These are phyloP conservation scores for Trichoderma asperellum DNA, from an alignment of 2,329 filamentous ascomycete genomes.

Conservation along the genomic window DNA sequence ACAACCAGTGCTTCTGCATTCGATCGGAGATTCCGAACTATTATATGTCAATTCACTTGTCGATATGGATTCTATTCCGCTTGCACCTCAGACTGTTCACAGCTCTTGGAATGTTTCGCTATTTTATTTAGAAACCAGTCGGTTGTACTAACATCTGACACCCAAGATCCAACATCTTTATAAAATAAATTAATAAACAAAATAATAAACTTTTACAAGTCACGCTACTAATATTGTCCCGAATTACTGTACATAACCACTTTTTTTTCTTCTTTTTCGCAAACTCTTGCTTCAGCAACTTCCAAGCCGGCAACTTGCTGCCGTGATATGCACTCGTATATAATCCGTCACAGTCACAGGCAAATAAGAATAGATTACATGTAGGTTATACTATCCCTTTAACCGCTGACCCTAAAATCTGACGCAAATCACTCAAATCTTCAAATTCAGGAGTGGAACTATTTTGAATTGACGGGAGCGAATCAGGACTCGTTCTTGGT, in stretches of 20 bases:
- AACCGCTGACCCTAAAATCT: slow-evolving; percentile 23
- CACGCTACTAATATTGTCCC: background rate
- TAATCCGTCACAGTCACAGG: background rate
- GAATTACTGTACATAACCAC: no score
- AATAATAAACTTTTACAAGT: background rate
- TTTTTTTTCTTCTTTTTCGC: background rate
- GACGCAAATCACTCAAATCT: background rate
- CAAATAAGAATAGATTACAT: background rate
- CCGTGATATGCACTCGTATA: background rate
- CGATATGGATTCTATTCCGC: background rate
- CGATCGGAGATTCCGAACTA: background rate
- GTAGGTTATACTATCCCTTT: background rate
- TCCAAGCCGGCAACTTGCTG: background rate
- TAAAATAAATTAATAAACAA: background rate
- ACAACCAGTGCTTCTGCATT: background rate
- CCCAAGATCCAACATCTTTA: background rate
- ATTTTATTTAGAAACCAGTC: background rate
- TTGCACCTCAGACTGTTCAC: background rate
- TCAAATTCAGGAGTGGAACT: background rate
- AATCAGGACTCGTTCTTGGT: background rate
- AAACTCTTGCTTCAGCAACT: slow-evolving; percentile 5
- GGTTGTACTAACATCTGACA: background rate
- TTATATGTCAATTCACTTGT: background rate
- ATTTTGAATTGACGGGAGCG: background rate
- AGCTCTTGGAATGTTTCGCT: background rate